Conservation (phyloP, 768 basidiomycete genomes). For the Cystobasidium tubakii region DNA sequence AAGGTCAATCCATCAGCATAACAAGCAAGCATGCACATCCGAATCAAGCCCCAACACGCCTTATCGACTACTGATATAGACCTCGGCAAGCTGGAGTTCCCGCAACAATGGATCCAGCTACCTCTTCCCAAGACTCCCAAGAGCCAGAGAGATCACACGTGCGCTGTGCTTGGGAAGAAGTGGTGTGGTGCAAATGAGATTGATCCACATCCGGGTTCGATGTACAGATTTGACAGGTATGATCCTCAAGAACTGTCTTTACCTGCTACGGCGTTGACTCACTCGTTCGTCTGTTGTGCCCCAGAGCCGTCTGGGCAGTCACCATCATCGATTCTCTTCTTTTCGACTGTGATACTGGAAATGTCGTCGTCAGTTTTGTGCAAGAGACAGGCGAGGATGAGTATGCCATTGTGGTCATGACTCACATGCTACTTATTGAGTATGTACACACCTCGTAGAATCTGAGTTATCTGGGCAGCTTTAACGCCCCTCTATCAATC, state of each 20-base stretch:
- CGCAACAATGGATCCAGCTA: background rate
- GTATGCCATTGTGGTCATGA: background rate
- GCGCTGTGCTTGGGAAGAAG: background rate
- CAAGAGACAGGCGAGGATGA: background rate
- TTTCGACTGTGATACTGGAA: constrained; percentile 7
- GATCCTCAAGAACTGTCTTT: background rate
- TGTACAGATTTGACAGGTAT: background rate
- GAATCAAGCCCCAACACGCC: background rate
- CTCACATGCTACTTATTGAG: background rate
- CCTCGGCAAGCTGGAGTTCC: background rate
- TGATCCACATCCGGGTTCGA: background rate
- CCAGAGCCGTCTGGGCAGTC: constrained; percentile 10
- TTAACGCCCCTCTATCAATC: background rate
- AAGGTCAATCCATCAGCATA: too few species aligned
- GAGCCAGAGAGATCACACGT: background rate
- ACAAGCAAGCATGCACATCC: background rate
- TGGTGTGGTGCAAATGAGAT: background rate
- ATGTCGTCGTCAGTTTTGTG: background rate
- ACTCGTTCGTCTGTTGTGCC: background rate
- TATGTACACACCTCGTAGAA: background rate
- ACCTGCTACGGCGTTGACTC: background rate
- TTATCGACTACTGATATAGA: background rate
- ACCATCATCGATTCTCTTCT: constrained; percentile 7
- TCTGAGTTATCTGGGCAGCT: too few species aligned
- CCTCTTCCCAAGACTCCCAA: background rate